Evolutionary conservation across 2,329 filamentous ascomycete species (phyloP).

Genomic region (Cucurbitaria berberidis): DNA sequence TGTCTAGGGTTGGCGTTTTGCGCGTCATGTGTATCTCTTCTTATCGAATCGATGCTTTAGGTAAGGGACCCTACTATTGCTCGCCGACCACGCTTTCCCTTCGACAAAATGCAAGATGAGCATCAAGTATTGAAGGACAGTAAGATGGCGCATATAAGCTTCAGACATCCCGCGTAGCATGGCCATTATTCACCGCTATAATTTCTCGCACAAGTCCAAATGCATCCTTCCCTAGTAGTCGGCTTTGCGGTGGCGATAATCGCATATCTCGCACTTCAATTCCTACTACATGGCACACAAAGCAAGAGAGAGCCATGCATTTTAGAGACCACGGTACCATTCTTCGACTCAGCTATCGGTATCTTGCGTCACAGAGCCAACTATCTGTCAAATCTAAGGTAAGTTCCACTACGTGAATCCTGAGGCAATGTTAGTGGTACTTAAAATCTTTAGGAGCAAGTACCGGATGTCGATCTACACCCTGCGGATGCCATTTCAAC

Average conservation of each 20-base stretch:
- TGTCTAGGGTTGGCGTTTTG: neutral
- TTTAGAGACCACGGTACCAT: constrained; percentile 16
- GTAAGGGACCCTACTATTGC: neutral
- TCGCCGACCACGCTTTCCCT: neutral
- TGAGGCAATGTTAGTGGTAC: neutral
- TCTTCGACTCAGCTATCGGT: constrained; percentile 23
- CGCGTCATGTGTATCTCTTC: neutral
- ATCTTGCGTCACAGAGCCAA: constrained; percentile 19
- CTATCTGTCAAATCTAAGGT: constrained; percentile 22
- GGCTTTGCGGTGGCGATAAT: neutral
- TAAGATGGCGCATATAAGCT: neutral
- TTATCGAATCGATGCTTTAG: neutral
- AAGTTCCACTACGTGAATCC: neutral
- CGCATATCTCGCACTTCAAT: constrained; percentile 6
- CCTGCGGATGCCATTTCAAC: constrained; percentile 50
- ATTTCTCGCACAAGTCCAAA: neutral
- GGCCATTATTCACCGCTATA: neutral
- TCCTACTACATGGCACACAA: constrained; percentile 18
- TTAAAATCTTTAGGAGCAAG: constrained; percentile 8
- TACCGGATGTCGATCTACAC: constrained; percentile 49
- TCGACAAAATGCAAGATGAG: neutral
- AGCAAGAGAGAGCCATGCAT: constrained; percentile 22
- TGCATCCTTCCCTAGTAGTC: constrained; percentile 4
- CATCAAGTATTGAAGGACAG: neutral
- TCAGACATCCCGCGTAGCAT: neutral